Evolutionary conservation across 164 flowering plant genomes (phyloP).

Genomic region (Vitis amurensis): DNA sequence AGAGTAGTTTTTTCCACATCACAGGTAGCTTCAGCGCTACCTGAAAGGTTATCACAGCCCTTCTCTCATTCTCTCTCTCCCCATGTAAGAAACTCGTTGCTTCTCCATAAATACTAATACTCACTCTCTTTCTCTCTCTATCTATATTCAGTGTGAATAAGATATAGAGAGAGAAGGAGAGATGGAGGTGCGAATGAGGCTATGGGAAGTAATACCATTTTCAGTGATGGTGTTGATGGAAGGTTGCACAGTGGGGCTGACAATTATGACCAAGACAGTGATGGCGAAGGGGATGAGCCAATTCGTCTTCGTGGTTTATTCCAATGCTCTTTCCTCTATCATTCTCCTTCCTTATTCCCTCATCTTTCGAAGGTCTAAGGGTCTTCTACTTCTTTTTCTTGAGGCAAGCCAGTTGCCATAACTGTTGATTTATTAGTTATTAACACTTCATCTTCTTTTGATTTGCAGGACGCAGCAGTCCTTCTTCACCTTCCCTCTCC

Average conservation of each 20-base stretch:
- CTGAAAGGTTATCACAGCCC: constrained; percentile 18
- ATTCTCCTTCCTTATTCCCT: constrained; percentile 44
- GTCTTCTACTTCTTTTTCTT: constrained; percentile 6
- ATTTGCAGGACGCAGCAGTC: constrained; percentile 8
- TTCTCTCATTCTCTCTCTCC: not conserved
- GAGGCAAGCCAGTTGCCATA: not conserved
- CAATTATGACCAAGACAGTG: constrained; percentile 41
- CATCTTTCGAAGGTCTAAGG: constrained; percentile 17
- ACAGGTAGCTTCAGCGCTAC: constrained; percentile 17
- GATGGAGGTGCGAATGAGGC: constrained; percentile 7
- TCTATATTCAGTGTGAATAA: not conserved
- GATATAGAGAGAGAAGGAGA: not conserved
- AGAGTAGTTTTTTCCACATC: constrained; percentile 24
- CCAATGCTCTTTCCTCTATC: constrained; percentile 45
- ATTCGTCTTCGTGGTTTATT: constrained; percentile 51
- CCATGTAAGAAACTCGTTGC: too few relatives aligned
- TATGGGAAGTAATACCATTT: constrained; percentile 30
- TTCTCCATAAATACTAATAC: too few relatives aligned
- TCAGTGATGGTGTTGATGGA: constrained; percentile 43
- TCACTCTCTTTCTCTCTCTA: not conserved
- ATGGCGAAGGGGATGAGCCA: constrained; percentile 47
- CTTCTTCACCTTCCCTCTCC: constrained; percentile 27
- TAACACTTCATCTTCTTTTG: too few relatives aligned
- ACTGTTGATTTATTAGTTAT: too few relatives aligned
- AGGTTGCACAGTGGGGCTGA: constrained; percentile 37